Conservation (phyloP, 1,284 basidiomycete genomes). For the Sutorius eximius region DNA sequence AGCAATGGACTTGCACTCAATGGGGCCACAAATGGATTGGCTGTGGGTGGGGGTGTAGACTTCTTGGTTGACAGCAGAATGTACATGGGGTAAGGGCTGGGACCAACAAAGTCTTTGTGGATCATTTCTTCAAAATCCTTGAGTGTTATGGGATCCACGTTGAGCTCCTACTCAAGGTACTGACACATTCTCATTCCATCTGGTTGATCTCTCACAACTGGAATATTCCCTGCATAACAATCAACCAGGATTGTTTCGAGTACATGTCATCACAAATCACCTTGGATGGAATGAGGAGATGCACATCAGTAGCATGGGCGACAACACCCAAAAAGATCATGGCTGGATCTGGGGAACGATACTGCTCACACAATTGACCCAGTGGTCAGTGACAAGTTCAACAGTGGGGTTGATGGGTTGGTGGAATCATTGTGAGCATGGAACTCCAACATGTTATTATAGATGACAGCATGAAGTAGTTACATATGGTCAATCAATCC, state of each 20-base stretch:
- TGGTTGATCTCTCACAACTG: slow-evolving; percentile 90
- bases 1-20: slow-evolving; percentile 50
- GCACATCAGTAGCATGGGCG: slow-evolving; percentile 63
- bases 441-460: too few species aligned
- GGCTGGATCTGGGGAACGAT: slow-evolving; percentile 73
- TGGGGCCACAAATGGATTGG: slow-evolving; percentile 52
- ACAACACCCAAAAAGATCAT: slow-evolving; percentile 84
- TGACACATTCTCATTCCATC: slow-evolving; percentile 94
- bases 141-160: slow-evolving; percentile 69
- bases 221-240: slow-evolving; percentile 92
- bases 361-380: slow-evolving; percentile 66
- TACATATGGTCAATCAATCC: too few species aligned
- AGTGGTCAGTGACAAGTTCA: slow-evolving; percentile 54
- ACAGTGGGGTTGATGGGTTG: slow-evolving; percentile 13
- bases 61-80: slow-evolving; percentile 58
- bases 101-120: slow-evolving; percentile 58
- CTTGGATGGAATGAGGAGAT: slow-evolving; percentile 51
- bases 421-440: slow-evolving; percentile 33
- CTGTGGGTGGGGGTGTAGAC: slow-evolving; percentile 44
- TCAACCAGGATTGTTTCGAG: slow-evolving; percentile 94
- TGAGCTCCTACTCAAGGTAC: slow-evolving; percentile 90
- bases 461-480: too few species aligned
- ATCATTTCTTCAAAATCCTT: slow-evolving; percentile 64
- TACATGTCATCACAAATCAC: slow-evolving; percentile 97
- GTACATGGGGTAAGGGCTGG: slow-evolving; percentile 58